Evolutionary conservation across 345 rosid genomes (phyloP), one percentile per base, ranked within the genome.

Genomic region (Eucalyptus cloeziana): DNA sequence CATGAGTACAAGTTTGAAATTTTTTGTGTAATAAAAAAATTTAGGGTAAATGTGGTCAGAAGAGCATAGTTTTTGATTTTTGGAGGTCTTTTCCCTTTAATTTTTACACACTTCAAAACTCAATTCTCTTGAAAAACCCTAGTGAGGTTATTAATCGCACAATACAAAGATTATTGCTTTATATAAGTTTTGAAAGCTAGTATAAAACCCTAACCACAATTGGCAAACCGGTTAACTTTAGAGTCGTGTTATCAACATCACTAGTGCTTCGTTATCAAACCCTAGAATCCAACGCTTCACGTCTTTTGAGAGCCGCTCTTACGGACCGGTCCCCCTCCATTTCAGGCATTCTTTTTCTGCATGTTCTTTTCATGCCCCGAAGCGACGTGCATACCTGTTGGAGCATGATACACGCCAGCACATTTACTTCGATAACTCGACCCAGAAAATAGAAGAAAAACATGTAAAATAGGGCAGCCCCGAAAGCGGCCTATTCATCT

Each of bases 151-250:
- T n/a, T 0, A 15, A 64, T 17, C 0, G 2, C 5, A 0, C 40
- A 0, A 64, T 15, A 64, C 2, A 64, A 19, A 37, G 45, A 37
- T 21, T 37, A 37, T 27, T 0, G 27, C 0, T 37, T 7, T 19
- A 21, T 19, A 37, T 37, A 10, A 37, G 12, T 33, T 25, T 71
- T 2, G 5, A 71, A 10, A 37, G 14, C 81, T 43, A 10, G 25
- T 37, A 37, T 19, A 71, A 33, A 69, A 71, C 81, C 44, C 44
- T 33, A 17, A 69, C 44, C 21, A 69, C 44, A 33, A 69, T 5
- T 9, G 40, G 2, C 81, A 19, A 11, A 33, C 7, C 24, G 13
- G 7, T 71, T 33, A 71, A 33, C 25, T 17, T 69, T 71, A 22
- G 44, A 17, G 44, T 71, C 44, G 24, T 71, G 44, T 71, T 10